Conservation (phyloP, 2,329 filamentous ascomycete genomes). For the Penicillium freii region DNA sequence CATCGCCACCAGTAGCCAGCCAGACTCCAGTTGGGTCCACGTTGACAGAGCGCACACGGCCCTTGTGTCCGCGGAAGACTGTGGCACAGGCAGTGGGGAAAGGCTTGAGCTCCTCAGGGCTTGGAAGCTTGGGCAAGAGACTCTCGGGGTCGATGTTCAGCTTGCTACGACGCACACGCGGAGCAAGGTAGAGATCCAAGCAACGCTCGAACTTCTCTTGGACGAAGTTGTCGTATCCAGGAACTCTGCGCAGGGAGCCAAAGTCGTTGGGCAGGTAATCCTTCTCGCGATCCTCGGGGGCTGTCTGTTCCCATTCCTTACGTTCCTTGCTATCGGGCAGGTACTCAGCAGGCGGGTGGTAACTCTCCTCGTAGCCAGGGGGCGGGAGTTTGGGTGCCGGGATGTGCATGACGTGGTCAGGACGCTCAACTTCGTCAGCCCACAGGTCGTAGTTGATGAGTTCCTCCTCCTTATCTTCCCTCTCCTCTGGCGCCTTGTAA, state of each 20-base stretch:
- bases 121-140: conserved; percentile 86
- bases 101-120: conserved; percentile 87
- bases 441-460: conserved; percentile 83
- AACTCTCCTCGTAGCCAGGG: conserved; percentile 91
- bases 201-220: conserved; percentile 97
- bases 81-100: conserved; percentile 90
- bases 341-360: conserved; percentile 94
- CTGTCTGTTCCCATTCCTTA: conserved; percentile 77
- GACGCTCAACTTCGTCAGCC: conserved; percentile 82
- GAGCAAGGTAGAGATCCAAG: conserved; percentile 91
- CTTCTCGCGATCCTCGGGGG: conserved; percentile 86
- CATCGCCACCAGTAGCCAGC: conserved; percentile 89
- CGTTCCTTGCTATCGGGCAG: conserved; percentile 81
- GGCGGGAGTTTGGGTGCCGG: conserved; percentile 90
- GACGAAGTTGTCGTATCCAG: conserved; percentile 83
- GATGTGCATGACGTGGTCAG: conserved; percentile 89
- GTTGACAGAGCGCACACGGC: conserved; percentile 77
- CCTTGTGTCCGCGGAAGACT: conserved; percentile 83
- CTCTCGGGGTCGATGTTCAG: conserved; percentile 96
- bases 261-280: conserved; percentile 83
- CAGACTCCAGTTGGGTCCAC: conserved; percentile 83
- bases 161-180: conserved; percentile 85
- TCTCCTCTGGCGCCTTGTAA: conserved; percentile 73
- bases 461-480: conserved; percentile 70
- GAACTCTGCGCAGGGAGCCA: conserved; percentile 82